Percentiles rank a stretch among this genome's conserved stretches.
Conservation (phyloP, 768 basidiomycete species). For the Mycena olivaceomarginata region DNA sequence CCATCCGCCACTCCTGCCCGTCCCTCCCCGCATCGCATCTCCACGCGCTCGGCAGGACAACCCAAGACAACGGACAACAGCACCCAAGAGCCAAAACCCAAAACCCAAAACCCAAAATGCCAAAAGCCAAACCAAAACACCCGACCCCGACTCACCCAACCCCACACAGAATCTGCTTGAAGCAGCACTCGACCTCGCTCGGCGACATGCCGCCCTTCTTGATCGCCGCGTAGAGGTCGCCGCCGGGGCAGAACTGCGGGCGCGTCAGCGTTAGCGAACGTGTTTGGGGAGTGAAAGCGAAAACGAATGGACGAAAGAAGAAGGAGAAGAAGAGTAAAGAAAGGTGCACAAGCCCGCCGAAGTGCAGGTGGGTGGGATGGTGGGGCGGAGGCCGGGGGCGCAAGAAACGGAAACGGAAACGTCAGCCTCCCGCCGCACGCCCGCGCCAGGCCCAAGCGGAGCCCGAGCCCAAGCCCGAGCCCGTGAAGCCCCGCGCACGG, state of each 20-base stretch:
- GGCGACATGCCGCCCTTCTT: constrained; percentile 85
- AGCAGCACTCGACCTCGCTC: constrained; percentile 90
- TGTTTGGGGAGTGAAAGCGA: neutral
- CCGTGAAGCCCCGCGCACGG: no score
- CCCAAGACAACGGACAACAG: no score
- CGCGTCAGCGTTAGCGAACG: neutral
- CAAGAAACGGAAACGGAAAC: no score
- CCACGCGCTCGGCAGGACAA: no score
- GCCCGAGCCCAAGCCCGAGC: no score
- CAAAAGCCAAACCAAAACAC: neutral
- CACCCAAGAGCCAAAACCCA: neutral
- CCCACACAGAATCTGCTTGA: constrained; percentile 95
- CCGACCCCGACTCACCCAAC: neutral
- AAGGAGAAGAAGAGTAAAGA: neutral
- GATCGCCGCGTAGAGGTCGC: constrained; percentile 98
- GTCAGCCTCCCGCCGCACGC: no score
- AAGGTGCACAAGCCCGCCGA: no score
- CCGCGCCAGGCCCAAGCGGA: no score
- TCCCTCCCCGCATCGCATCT: no score
- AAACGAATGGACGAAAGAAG: neutral
- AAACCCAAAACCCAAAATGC: neutral
- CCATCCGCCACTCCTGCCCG: no score
- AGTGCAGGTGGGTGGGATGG: no score
- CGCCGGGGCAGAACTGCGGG: constrained; percentile 90
- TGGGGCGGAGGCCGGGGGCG: no score